These are phyloP conservation scores for Ophiostoma himal-ulmi DNA, from an alignment of 2,329 filamentous ascomycete genomes.

Conservation along the genomic window DNA sequence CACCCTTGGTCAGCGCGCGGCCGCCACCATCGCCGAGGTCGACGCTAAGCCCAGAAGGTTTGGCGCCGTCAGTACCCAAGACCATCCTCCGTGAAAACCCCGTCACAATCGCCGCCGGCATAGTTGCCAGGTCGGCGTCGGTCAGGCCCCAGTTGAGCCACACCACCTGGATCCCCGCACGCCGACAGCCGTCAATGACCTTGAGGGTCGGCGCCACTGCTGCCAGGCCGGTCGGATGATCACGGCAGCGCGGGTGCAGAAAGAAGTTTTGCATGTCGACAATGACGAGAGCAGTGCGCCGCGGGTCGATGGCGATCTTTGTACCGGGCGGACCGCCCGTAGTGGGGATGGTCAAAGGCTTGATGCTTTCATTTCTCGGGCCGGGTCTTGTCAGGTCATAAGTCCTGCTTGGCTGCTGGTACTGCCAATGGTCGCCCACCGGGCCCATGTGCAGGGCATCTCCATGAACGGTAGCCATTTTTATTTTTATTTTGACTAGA, in stretches of 20 bases:
- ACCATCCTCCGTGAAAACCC: constrained; percentile 43
- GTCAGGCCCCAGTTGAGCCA: constrained; percentile 54
- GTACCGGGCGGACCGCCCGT: constrained; percentile 41
- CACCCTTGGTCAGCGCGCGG: constrained; percentile 44
- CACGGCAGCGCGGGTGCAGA: constrained; percentile 39
- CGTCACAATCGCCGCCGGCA: constrained; percentile 46
- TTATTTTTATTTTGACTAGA: neutral
- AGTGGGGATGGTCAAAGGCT: constrained; percentile 36
- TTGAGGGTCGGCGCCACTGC: constrained; percentile 38
- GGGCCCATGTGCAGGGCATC: constrained; percentile 30
- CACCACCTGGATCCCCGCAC: constrained; percentile 40
- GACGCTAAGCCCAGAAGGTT: constrained; percentile 39
- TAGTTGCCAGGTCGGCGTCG: constrained; percentile 42
- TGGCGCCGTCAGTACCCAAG: neutral
- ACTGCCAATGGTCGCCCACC: constrained; percentile 32
- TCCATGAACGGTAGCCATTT: constrained; percentile 19
- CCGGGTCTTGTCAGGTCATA: constrained; percentile 32
- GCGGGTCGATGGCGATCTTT: constrained; percentile 49
- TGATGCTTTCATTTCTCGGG: constrained; percentile 22
- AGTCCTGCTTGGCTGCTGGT: constrained; percentile 28
- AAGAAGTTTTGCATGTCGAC: constrained; percentile 54
- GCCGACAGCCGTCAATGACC: constrained; percentile 42
- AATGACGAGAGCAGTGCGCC: constrained; percentile 33
- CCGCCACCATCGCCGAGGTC: constrained; percentile 43
- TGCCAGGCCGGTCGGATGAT: constrained; percentile 38